Base-by-base conservation (phyloP, 2,329 filamentous ascomycete species). In the Beauveria varroae region DNA sequence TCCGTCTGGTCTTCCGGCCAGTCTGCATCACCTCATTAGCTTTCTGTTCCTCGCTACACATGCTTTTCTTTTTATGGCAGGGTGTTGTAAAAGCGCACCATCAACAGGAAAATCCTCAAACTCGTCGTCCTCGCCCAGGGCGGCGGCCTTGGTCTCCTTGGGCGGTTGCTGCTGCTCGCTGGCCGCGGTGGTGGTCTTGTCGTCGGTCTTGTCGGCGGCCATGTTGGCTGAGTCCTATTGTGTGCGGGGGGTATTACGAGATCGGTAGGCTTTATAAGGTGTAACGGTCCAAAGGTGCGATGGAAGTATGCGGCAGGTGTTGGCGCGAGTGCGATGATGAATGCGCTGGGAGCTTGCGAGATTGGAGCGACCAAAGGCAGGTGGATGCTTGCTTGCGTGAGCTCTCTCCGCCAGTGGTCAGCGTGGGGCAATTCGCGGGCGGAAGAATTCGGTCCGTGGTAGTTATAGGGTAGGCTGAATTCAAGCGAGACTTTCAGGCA, bases 101-200 rank as follows among this genome's bases (percentile, higher is more conserved):
- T 99, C 93, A 61, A 96, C 90, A 28, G 95, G 95, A 72, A 99
- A 99, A 75, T 99, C 95, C 74, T 99, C 95, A 71, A 99, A 99
- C 79, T 99, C 95, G 75, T 99, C 95, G 72, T 99, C 95, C 75
- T 99, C 95, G 75, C 96, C 95, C 30, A 98, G 83, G 62, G 89
- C 84, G 40, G 87, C 68, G 70, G 85, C 79, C 67, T 80, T 78
- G 67, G 81, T 78, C 62, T 76, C 73, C 64, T 76, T 74, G 75
- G 79, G 69, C 70, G 75, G 74, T 46, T 67, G 62, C 70, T 79
- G 74, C 46, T 67, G 62, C 70, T 79, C 72, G 75, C 71, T 70
- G 64, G 76, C 69, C 57, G 64, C 65, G 58, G 70, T 67, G 64
- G 70, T 64, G 43, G 57, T 71, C 65, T 62, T 62, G 37, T 77